Conservation (phyloP, 208 protist species). For the Crithidia brevicula region DNA sequence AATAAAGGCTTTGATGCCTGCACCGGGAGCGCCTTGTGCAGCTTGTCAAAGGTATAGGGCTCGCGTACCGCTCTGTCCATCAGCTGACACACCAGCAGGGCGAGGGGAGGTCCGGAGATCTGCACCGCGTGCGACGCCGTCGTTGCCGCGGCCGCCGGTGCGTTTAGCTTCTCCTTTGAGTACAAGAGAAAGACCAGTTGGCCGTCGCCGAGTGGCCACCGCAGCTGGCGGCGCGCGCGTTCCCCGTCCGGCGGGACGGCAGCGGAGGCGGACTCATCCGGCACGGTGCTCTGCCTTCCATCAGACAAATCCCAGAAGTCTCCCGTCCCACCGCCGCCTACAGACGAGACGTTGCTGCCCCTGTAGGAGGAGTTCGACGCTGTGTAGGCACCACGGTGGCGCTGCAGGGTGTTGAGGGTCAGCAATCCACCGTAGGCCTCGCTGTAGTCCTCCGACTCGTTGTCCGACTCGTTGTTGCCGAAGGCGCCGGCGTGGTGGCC, state of each 20-base stretch:
- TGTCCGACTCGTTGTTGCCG: conserved; percentile 50
- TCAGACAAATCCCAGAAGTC: conserved; percentile 24
- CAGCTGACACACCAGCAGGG: conserved; percentile 58
- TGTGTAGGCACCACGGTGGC: conserved; percentile 13
- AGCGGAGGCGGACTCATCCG: conserved; percentile 18
- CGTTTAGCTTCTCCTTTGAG: conserved; percentile 14
- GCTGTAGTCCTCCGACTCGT: conserved; percentile 49
- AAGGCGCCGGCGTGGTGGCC: conserved; percentile 39
- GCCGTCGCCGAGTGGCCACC: conserved; percentile 43
- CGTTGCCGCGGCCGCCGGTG: neutral
- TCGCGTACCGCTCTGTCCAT: conserved; percentile 35
- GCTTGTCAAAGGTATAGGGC: conserved; percentile 42
- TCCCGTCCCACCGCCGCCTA: conserved; percentile 14
- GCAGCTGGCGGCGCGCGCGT: conserved; percentile 33
- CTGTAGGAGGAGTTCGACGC: conserved; percentile 27
- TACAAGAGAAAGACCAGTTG: conserved; percentile 45
- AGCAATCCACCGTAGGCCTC: conserved; percentile 59
- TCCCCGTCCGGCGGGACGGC: conserved; percentile 18
- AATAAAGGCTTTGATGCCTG: conserved; percentile 51
- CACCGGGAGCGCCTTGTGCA: conserved; percentile 51
- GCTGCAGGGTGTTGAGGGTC: conserved; percentile 31
- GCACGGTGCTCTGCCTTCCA: conserved; percentile 23
- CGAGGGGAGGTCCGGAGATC: conserved; percentile 54
- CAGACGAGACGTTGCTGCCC: conserved; percentile 34
- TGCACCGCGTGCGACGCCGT: conserved; percentile 19